A percentile compares a stretch with the other conserved stretches of the same genome.
phyloP scores from a whole-genome alignment of 1,139 yeast genomes.

The Schizosaccharomyces versatilis region DNA sequence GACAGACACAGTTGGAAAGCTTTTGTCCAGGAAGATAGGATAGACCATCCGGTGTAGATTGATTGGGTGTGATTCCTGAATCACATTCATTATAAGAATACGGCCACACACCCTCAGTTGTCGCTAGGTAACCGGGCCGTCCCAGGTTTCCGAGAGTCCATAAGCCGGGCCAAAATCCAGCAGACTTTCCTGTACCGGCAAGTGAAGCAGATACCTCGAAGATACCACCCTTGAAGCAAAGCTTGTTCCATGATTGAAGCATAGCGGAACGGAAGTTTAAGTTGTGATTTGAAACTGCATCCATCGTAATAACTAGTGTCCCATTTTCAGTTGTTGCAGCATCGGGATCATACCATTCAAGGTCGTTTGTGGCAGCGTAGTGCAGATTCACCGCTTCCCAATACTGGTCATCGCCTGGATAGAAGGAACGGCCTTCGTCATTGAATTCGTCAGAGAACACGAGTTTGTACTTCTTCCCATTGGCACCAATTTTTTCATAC shows the following conservation, averaged over 20 bases:
- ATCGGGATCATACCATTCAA: conserved; percentile 79
- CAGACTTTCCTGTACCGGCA: conserved; percentile 45
- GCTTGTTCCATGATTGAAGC: conserved; percentile 65
- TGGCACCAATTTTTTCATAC: conserved; percentile 23
- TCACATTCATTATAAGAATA: conserved; percentile 3
- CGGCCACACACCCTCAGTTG: conserved; percentile 29
- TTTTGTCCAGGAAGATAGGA: conserved; percentile 60
- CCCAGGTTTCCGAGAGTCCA: conserved; percentile 78
- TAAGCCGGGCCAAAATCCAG: conserved; percentile 75
- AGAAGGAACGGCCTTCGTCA: conserved; percentile 62
- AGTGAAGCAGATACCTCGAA: conserved; percentile 38
- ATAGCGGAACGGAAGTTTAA: conserved; percentile 65
- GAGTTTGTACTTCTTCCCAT: conserved; percentile 42
- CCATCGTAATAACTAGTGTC: conserved; percentile 38
- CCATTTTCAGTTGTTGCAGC: conserved; percentile 52
- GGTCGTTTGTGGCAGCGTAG: conserved; percentile 59
- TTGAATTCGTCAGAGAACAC: conserved; percentile 71
- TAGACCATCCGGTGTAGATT: conserved; percentile 60
- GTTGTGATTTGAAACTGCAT: conserved; percentile 48
- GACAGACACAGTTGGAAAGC: conserved; percentile 45
- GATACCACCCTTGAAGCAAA: conserved; percentile 59
- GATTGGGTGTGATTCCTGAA: conserved; percentile 48
- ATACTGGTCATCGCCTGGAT: conserved; percentile 64
- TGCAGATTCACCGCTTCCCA: conserved; percentile 54
- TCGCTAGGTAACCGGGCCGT: conserved; percentile 48